Base-by-base conservation (phyloP, 257 asterid genomes). In the Salvia rosmarinus region DNA sequence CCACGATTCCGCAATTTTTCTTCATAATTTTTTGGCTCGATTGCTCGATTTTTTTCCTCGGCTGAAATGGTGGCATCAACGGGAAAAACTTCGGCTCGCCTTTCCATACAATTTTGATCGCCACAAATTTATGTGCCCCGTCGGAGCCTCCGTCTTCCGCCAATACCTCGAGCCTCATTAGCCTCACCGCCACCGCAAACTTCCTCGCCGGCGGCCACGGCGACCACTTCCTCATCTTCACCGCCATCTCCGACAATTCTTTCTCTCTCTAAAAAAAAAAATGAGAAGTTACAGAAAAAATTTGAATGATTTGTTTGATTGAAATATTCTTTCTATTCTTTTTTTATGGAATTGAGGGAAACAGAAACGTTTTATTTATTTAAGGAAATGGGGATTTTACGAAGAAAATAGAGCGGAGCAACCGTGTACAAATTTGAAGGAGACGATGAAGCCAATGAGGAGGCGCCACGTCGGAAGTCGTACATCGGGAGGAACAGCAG, bases 41-140 rank as follows among this genome's bases (percentile, higher is more conserved):
- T 5, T 71, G 17, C 4, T 86, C 89, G 50, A 20, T 78, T 12
- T 79, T 80, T 3, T 34, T 78, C 76, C 79, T 75, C 62, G 78
- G 56, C 19, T 82, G 78, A 65, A 83, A 84, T n/a, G 85, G 85
- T 59, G 82, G 35, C 72, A 76, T 78, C 60, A 84, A 67, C 8
- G 86, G 86, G 19, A 85, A 82, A 35, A 84, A 71, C 80, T 67
- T 86, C 8, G 82, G 79, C 76, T 83, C 90, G 9, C 91, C 95
- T 82, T 81, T 85, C 97, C 97, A 90, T 75, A 82, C 88, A 12
- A 86, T 50, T 61, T 71, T 77, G 39, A 88, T 52, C 34, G 87
- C 84, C 71, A 85, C 40, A 0, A 58, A 75, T 54, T 59, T 79
- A 40, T 68, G 68, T 23, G 34, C 21, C 40, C 17, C n/a, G 14